Conservation (phyloP, 345 rosid species). For the Pistacia vera region DNA sequence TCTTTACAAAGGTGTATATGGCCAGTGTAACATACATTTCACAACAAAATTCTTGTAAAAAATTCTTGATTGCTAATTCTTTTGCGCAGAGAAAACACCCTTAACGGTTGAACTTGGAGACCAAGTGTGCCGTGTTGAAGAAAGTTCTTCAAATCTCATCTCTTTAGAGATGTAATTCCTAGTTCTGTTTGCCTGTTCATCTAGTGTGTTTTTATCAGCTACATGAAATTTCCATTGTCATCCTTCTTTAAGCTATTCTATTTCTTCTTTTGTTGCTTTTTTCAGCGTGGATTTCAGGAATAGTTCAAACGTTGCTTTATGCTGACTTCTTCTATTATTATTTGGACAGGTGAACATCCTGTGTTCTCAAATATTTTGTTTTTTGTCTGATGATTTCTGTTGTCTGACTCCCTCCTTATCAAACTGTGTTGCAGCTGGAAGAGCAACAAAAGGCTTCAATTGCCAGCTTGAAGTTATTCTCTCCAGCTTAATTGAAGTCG, state of each 20-base stretch:
- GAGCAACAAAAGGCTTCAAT: conserved; percentile 82
- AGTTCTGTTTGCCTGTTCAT: too few relatives aligned
- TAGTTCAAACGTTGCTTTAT: conserved; percentile 70
- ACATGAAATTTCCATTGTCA: too few relatives aligned
- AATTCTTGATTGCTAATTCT: too few relatives aligned
- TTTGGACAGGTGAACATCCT: conserved; percentile 54
- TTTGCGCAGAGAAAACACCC: too few relatives aligned
- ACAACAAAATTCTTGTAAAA: background rate
- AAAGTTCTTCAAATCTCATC: too few relatives aligned
- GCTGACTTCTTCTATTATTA: conserved; percentile 88
- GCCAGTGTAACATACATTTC: background rate
- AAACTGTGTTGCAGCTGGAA: conserved; percentile 60
- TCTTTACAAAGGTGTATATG: background rate
- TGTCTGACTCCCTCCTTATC: background rate
- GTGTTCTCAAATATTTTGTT: too few relatives aligned
- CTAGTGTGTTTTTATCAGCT: too few relatives aligned
- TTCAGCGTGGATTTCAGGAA: conserved; percentile 88
- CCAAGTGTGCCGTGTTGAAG: too few relatives aligned
- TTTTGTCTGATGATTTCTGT: background rate
- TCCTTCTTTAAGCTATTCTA: background rate
- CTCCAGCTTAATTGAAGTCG: background rate
- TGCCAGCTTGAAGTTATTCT: conserved; percentile 58
- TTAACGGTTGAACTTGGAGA: too few relatives aligned
- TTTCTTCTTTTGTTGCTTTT: background rate
- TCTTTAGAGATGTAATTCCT: background rate